phyloP scores from a whole-genome alignment of 768 basidiomycete genomes.

The Fibroporia radiculosa region DNA sequence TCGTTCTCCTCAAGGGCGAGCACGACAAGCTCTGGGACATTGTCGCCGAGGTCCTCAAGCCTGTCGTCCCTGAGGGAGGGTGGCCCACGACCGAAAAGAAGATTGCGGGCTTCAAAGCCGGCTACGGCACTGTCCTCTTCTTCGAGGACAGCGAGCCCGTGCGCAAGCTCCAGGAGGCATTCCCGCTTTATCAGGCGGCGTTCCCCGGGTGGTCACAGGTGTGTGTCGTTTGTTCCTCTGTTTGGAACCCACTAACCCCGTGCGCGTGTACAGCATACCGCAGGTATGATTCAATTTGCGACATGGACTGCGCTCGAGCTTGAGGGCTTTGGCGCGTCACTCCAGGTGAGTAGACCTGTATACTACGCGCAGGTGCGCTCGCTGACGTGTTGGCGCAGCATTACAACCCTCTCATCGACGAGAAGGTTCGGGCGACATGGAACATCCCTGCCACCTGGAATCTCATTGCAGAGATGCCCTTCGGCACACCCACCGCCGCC shows the following conservation, averaged over 20 bases:
- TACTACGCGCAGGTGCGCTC: neutral
- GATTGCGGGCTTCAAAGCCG: slow-evolving; percentile 13
- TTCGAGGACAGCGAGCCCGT: slow-evolving; percentile 15
- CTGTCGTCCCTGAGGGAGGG: slow-evolving; percentile 14
- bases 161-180: slow-evolving; percentile 12
- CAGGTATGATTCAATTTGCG: slow-evolving; percentile 16
- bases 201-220: slow-evolving; percentile 17
- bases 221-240: neutral
- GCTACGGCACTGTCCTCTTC: slow-evolving; percentile 18
- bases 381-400: slow-evolving; percentile 10
- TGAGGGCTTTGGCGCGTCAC: slow-evolving; percentile 16
- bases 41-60: slow-evolving; percentile 11
- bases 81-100: slow-evolving; percentile 12
- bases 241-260: neutral
- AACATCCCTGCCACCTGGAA: slow-evolving; percentile 12
- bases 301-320: slow-evolving; percentile 17
- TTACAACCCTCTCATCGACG: slow-evolving; percentile 17
- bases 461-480: slow-evolving; percentile 15
- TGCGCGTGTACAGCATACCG: neutral
- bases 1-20: slow-evolving; percentile 15
- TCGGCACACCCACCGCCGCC: slow-evolving; percentile 13
- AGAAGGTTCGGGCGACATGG: slow-evolving; percentile 14
- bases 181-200: slow-evolving; percentile 14
- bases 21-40: slow-evolving; percentile 19
- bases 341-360: slow-evolving; percentile 11